Evolutionary conservation across 441 rosid species (phyloP), one percentile per base, ranked within the genome.

Genomic region (Biscutella laevigata): DNA sequence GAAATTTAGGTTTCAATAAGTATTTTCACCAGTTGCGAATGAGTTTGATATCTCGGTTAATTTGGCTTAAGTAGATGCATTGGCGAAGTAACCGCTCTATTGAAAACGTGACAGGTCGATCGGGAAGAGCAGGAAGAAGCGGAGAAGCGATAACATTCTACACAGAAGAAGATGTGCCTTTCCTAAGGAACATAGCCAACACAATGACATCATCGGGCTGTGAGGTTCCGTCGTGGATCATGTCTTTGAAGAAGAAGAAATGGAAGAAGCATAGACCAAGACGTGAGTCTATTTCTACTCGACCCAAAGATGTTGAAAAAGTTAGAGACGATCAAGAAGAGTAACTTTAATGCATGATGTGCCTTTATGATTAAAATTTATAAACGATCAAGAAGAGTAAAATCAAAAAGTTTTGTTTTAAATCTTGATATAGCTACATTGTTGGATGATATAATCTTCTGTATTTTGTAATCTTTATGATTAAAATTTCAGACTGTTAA

Each of bases 111-210:
- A 69, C 38, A 91, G 96, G 95, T 22, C 84, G 96, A 50, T 78
- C 95, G 0, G 96, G 98, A 37, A 76, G 98, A 72, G 95, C 98
- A 14, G 96, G 98, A 59, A 78, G 96, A 68, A 69, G 59, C 1
- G 96, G 98, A 61, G 94, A 88, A 75, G 95, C 92, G 2, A 68
- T 92, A 48, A 88, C 98, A 2, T 74, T 83, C 40, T 84, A 88
- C 67, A 82, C 92, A 0, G 95, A 88, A 73, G 82, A 75, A 28
- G 95, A 91, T 63, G 75, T 86, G 52, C 84, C 84, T 20, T 76
- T 50, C 67, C 50, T 91, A 59, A 80, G 91, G 7, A 91, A 82
- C 70, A 81, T 91, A 68, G 95, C 95, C 22, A 87, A 87, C 54
- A 79, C 78, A 10, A 87, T 87, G 86, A 53, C 74, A 44, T 78